Percentiles rank a stretch among this genome's conserved stretches.
phyloP scores from a whole-genome alignment of 805 yeast genomes.

The Wickerhamiella brachini region DNA sequence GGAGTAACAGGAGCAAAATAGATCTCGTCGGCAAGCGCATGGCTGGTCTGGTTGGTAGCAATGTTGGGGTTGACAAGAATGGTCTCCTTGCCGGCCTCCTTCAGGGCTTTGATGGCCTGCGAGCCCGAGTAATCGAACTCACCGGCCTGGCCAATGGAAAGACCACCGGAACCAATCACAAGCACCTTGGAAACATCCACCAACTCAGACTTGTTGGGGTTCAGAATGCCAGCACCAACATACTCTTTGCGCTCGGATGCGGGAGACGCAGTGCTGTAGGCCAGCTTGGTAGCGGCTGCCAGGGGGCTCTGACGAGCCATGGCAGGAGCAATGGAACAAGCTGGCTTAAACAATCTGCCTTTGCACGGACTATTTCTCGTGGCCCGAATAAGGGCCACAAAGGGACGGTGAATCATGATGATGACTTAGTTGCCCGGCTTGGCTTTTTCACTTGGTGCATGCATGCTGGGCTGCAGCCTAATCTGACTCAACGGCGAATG shows the following conservation, averaged over 20 bases:
- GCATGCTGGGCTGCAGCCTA: neutral
- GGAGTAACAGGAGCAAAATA: constrained; percentile 94
- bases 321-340: neutral
- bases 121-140: constrained; percentile 94
- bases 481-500: neutral
- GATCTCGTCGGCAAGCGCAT: constrained; percentile 86
- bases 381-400: constrained; percentile 13
- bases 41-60: constrained; percentile 94
- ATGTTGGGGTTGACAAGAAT: constrained; percentile 89
- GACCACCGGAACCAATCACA: constrained; percentile 93
- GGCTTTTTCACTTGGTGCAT: neutral
- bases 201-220: constrained; percentile 26
- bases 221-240: constrained; percentile 28
- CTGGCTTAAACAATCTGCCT: constrained; percentile 6
- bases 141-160: constrained; percentile 96
- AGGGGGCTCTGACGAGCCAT: neutral
- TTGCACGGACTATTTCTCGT: constrained; percentile 15
- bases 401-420: constrained; percentile 9
- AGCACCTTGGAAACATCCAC: constrained; percentile 81
- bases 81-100: constrained; percentile 75
- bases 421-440: neutral
- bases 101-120: constrained; percentile 91
- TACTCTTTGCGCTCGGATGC: constrained; percentile 13
- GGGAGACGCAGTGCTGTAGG: neutral
- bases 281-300: neutral